Conservation (phyloP, 257 asterid genomes). For the Datura wrightii region DNA sequence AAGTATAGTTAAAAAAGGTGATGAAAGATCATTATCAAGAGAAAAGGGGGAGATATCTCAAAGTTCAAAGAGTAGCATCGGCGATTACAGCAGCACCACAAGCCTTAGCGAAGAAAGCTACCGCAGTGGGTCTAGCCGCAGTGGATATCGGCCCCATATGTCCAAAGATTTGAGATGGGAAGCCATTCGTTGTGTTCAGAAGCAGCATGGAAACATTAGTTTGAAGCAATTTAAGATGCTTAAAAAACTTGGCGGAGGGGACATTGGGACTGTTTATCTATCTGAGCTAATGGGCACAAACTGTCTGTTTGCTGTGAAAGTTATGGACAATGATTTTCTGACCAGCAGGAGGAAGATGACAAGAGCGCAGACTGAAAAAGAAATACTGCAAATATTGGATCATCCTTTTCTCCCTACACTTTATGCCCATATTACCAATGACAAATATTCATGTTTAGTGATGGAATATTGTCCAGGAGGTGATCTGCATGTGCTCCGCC, state of each 20-base stretch:
- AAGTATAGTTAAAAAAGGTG: conserved; percentile 45
- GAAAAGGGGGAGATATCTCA: conserved; percentile 74
- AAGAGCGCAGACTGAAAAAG: conserved; percentile 84
- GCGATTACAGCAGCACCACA: conserved; percentile 76
- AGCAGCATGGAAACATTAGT: conserved; percentile 65
- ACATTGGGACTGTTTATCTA: conserved; percentile 78
- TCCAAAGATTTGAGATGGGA: conserved; percentile 89
- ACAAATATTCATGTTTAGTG: conserved; percentile 76
- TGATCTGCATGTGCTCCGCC: conserved; percentile 92
- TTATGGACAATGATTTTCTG: conserved; percentile 73
- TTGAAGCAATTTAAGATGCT: conserved; percentile 72
- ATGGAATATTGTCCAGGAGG: conserved; percentile 96
- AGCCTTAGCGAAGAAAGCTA: conserved; percentile 80
- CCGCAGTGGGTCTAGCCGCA: conserved; percentile 64
- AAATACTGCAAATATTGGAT: conserved; percentile 81
- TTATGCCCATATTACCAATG: conserved; percentile 68
- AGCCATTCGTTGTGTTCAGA: conserved; percentile 68
- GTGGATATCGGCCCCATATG: conserved; percentile 84
- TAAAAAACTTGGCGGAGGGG: conserved; percentile 86
- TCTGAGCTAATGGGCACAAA: conserved; percentile 78
- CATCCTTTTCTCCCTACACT: conserved; percentile 96
- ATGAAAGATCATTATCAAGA: conserved; percentile 59
- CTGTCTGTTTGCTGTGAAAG: conserved; percentile 79
- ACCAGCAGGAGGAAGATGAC: conserved; percentile 60
- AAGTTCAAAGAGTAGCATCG: conserved; percentile 82